Percentiles rank a stretch among this genome's conserved stretches.
These are phyloP conservation scores for Ascocoryne sarcoides DNA, from an alignment of 2,329 filamentous ascomycete species.

Conservation along the genomic window DNA sequence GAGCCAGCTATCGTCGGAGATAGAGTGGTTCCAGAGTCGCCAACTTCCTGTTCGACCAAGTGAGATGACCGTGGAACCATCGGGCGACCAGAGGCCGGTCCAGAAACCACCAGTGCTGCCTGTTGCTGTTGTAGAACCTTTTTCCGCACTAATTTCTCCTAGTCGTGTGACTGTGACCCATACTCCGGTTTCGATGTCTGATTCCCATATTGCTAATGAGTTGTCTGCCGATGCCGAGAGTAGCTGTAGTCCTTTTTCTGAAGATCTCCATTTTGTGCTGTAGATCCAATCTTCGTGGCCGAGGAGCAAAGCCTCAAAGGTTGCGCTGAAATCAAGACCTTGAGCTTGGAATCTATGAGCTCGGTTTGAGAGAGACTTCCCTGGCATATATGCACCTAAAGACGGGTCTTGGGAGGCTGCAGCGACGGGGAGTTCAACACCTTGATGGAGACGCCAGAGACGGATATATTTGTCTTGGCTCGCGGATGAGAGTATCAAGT, in stretches of 20 bases:
- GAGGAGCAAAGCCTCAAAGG: conserved; percentile 86
- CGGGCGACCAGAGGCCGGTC: conserved; percentile 85
- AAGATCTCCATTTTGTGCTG: conserved; percentile 46
- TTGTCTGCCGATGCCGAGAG: conserved; percentile 92
- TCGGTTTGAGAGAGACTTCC: conserved; percentile 80
- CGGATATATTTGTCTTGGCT: conserved; percentile 97
- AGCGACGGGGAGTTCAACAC: conserved; percentile 52
- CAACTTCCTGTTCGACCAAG: conserved; percentile 89
- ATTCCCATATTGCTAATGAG: conserved; percentile 86
- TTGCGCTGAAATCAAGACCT: conserved; percentile 61
- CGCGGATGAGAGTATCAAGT: conserved; percentile 79
- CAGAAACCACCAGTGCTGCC: conserved; percentile 95
- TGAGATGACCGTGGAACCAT: conserved; percentile 65
- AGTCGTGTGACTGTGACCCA: conserved; percentile 83
- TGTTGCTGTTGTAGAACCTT: conserved; percentile 92
- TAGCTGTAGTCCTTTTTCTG: conserved; percentile 50
- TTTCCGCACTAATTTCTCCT: conserved; percentile 88
- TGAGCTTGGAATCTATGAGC: conserved; percentile 63
- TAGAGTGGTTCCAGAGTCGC: conserved; percentile 70
- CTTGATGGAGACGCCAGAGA: conserved; percentile 77
- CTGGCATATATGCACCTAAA: conserved; percentile 49
- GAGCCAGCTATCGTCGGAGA: conserved; percentile 58
- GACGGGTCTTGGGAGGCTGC: conserved; percentile 48
- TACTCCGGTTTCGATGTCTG: conserved; percentile 73
- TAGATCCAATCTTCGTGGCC: conserved; percentile 99